Conservation (phyloP, 2,329 filamentous ascomycete species). For the Aspergillus awamori region DNA sequence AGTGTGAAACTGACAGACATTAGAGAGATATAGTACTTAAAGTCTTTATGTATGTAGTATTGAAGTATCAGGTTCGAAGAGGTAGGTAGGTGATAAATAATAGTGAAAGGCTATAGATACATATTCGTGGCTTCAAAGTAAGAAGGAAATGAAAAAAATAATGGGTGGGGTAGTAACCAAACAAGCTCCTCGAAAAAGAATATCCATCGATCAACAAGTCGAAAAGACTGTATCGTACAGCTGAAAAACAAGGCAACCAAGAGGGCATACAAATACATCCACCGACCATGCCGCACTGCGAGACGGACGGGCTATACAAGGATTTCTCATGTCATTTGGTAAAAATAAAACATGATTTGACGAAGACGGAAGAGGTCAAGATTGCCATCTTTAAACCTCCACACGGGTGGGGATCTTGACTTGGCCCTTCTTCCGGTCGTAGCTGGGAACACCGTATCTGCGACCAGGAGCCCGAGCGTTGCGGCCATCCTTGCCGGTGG, state of each 20-base stretch:
- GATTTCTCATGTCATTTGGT: background rate
- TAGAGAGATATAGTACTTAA: no score
- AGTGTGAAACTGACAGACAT: no score
- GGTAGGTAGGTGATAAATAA: background rate
- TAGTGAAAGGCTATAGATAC: constrained; percentile 5
- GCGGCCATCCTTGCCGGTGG: constrained; percentile 58
- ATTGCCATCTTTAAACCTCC: constrained; percentile 41
- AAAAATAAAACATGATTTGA: background rate
- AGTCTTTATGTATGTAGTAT: no score
- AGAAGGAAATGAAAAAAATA: background rate
- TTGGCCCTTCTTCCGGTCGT: constrained; percentile 64
- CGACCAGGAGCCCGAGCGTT: constrained; percentile 57
- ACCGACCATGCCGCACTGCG: background rate
- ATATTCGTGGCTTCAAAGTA: background rate
- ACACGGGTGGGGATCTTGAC: constrained; percentile 67
- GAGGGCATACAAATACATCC: constrained; percentile 9
- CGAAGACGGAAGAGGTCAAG: no score
- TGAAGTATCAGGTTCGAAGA: background rate
- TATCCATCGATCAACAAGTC: background rate
- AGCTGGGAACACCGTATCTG: constrained; percentile 64
- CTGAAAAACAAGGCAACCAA: background rate
- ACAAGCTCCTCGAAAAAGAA: background rate
- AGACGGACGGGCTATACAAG: background rate
- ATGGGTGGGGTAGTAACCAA: background rate
- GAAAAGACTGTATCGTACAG: background rate